A percentile compares a stretch with the other conserved stretches of the same genome.
phyloP scores from a whole-genome alignment of 1,284 basidiomycete species.

The Cutaneotrichosporon cyanovorans region DNA sequence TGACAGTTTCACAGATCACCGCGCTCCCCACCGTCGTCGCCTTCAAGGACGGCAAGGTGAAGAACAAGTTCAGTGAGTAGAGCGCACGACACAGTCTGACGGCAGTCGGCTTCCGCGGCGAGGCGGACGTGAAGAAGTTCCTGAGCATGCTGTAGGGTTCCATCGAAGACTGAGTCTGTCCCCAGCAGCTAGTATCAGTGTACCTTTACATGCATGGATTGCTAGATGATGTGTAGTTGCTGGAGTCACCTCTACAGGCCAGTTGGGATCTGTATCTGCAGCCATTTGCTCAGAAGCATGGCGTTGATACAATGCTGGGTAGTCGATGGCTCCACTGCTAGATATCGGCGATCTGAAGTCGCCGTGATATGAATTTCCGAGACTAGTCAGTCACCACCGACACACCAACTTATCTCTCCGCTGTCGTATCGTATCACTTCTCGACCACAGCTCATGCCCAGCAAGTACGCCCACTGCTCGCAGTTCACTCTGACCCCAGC shows the following conservation, averaged over 20 bases:
- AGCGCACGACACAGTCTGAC: background rate
- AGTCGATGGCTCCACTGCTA: no score
- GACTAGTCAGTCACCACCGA: background rate
- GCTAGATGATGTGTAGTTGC: no score
- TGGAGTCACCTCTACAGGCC: no score
- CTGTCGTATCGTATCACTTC: background rate
- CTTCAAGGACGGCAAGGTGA: constrained; percentile 43
- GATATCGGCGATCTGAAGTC: no score
- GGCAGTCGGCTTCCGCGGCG: constrained; percentile 38
- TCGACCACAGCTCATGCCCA: background rate
- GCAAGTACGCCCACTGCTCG: background rate
- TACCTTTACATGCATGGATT: background rate
- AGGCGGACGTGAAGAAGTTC: constrained; percentile 42
- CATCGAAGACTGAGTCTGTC: no score
- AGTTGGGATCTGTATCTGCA: no score
- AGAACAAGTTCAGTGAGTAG: constrained; percentile 43
- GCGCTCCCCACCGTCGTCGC: constrained; percentile 44
- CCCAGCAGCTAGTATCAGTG: no score
- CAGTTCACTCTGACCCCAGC: background rate
- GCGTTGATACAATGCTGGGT: no score
- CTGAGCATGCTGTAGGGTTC: constrained; percentile 31
- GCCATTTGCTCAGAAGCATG: no score
- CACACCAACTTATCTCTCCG: background rate
- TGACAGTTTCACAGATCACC: constrained; percentile 32
- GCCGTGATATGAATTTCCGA: no score